phyloP scores from a whole-genome alignment of 768 basidiomycete genomes.

The Dioszegia aurantiaca region DNA sequence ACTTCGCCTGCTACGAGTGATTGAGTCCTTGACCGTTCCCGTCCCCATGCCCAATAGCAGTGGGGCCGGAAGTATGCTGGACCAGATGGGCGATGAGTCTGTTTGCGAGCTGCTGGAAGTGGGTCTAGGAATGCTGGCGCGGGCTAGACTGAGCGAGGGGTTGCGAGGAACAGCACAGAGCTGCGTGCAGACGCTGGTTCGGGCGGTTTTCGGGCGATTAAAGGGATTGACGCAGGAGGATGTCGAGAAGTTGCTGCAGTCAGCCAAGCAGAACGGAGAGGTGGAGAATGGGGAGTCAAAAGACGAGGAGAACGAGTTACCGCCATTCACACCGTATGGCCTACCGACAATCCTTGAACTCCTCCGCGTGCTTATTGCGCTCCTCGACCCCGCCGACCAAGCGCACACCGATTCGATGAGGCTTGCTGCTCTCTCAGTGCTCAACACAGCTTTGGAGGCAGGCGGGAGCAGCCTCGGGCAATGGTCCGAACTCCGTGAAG shows the following conservation, averaged over 20 bases:
- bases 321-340: conserved; percentile 62
- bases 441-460: conserved; percentile 83
- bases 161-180: conserved; percentile 56
- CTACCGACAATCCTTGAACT: conserved; percentile 89
- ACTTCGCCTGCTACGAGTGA: conserved; percentile 83
- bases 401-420: conserved; percentile 96
- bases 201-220: conserved; percentile 74
- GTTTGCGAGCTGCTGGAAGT: conserved; percentile 99
- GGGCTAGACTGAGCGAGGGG: conserved; percentile 68
- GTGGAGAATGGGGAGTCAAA: conserved; percentile 14
- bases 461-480: conserved; percentile 71
- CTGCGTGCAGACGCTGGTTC: conserved; percentile 82
- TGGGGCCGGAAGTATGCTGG: conserved; percentile 57
- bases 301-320: conserved; percentile 12
- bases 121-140: conserved; percentile 91
- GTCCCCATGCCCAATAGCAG: conserved; percentile 23
- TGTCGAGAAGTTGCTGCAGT: conserved; percentile 29
- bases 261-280: conserved; percentile 18
- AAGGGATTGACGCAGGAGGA: conserved; percentile 36
- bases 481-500: conserved; percentile 71
- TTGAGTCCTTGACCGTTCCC: conserved; percentile 70
- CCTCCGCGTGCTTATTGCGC: conserved; percentile 87
- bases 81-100: conserved; percentile 81
- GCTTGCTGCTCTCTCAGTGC: conserved; percentile 76
- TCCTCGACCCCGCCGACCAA: conserved; percentile 89